Evolutionary conservation across 2,329 filamentous ascomycete genomes (phyloP), one percentile per base, ranked within the genome.

Genomic region (Fusarium sp.): DNA sequence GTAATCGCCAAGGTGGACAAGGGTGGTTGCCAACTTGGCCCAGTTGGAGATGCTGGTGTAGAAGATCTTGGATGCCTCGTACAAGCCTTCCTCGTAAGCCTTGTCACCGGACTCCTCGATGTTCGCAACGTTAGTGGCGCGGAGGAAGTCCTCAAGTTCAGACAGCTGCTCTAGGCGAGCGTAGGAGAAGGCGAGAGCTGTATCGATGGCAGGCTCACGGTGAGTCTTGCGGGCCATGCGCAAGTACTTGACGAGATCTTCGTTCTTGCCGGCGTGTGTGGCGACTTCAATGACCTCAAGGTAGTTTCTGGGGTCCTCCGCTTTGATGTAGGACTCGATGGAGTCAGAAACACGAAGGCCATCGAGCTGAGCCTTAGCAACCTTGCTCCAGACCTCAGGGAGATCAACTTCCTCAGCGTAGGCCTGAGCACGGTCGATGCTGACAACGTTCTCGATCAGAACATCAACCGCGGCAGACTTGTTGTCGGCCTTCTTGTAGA

Each of bases 11-110:
- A 99, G 90, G 80, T 98, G 94, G n/a, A 99, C 96, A 65, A 98
- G 88, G 13, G 96, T 99, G 13, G 96, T 98, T 16, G 96, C 94
- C 76, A 99, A 90, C 86, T 99, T 99, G 59, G 95, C 95, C 96
- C 96, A 99, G 88, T 99, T 99, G 58, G 96, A 99, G 79, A 99
- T 97, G 84, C 93, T 98, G 59, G 90, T 94, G 85, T 91, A 99
- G 88, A 98, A 99, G 78, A 99, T 98, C 89, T 99, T 99, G 71
- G 96, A 94, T 45, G 96, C 96, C 85, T 98, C 92, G 78, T 96
- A 95, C 78, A 93, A 91, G 65, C 95, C 95, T 83, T 99, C 96
- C 69, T 91, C 92, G 74, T 97, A 98, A 24, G 96, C 95, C 86
- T 98, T 98, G 87, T 99, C 96, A 85, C 96, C 96, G 64, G 94